phyloP scores from a whole-genome alignment of 2,329 filamentous ascomycete genomes.

The Colletotrichum musae region DNA sequence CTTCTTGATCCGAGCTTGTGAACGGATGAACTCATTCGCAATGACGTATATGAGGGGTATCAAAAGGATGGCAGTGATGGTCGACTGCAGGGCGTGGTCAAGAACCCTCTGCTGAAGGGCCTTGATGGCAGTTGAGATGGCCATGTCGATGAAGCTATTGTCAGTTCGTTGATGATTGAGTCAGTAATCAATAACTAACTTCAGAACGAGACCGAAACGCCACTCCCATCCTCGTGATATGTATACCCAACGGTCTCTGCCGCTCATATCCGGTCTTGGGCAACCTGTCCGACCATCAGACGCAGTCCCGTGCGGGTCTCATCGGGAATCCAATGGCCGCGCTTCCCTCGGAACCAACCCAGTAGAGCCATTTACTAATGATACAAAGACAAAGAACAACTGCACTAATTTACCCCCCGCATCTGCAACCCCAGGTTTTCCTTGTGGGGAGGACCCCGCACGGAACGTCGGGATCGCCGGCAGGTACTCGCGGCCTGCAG shows the following conservation, averaged over 20 bases:
- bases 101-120: conserved; percentile 42
- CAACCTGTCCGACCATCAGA: neutral
- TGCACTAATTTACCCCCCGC: neutral
- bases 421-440: conserved; percentile 23
- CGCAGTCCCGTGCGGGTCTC: conserved; percentile 9
- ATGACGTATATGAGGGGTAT: conserved; percentile 61
- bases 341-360: conserved; percentile 16
- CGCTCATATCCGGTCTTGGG: conserved; percentile 9
- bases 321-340: conserved; percentile 12
- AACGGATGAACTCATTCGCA: conserved; percentile 64
- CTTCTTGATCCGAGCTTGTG: conserved; percentile 58
- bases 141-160: conserved; percentile 42
- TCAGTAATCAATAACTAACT: neutral
- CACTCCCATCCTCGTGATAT: conserved; percentile 16
- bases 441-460: conserved; percentile 19
- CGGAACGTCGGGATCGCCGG: conserved; percentile 25
- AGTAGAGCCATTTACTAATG: neutral
- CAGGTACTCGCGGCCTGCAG: neutral
- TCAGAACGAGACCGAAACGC: neutral
- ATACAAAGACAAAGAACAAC: no score
- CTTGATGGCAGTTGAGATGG: conserved; percentile 45
- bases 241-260: conserved; percentile 13
- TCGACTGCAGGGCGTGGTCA: conserved; percentile 44
- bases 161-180: neutral
- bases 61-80: conserved; percentile 15